phyloP scores from a whole-genome alignment of 106 monocot genomes.

The Dactylorhiza incarnata region DNA sequence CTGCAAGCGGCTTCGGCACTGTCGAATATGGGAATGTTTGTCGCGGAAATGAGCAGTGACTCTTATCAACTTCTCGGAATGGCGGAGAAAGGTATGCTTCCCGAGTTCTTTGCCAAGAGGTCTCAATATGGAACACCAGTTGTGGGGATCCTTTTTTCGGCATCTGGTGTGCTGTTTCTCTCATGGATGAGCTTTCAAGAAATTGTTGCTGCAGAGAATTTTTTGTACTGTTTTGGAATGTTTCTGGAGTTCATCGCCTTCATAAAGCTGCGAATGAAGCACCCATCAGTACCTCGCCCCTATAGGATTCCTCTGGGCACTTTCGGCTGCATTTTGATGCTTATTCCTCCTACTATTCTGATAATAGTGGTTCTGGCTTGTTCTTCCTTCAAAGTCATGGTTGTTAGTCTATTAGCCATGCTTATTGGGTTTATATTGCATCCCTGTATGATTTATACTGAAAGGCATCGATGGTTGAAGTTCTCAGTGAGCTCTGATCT shows the following conservation, averaged over 20 bases:
- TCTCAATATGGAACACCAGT: conserved; percentile 52
- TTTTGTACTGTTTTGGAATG: conserved; percentile 72
- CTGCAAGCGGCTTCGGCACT: conserved; percentile 52
- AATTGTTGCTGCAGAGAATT: conserved; percentile 72
- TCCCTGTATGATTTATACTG: conserved; percentile 32
- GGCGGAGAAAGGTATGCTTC: conserved; percentile 77
- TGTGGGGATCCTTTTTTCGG: conserved; percentile 64
- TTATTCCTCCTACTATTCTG: conserved; percentile 50
- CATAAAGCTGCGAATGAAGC: conserved; percentile 36
- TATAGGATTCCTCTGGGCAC: conserved; percentile 63
- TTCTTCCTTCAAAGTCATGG: conserved; percentile 47
- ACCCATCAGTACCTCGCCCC: conserved; percentile 34
- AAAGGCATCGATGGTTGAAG: conserved; percentile 33
- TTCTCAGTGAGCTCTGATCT: conserved; percentile 41
- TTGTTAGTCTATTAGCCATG: conserved; percentile 43
- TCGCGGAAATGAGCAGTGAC: conserved; percentile 74
- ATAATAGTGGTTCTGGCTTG: conserved; percentile 45
- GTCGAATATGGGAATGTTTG: conserved; percentile 72
- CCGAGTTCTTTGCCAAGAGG: conserved; percentile 45
- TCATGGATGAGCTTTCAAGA: conserved; percentile 81
- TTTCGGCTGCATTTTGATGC: conserved; percentile 43
- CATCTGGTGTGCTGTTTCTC: conserved; percentile 56
- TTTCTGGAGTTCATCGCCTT: conserved; percentile 58
- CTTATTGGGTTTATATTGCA: conserved; percentile 39
- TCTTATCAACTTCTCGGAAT: conserved; percentile 81